Percentiles rank a stretch among this genome's conserved stretches.
These are phyloP conservation scores for Apiotrichum sp. DNA, from an alignment of 1,284 basidiomycete genomes.

Conservation along the genomic window DNA sequence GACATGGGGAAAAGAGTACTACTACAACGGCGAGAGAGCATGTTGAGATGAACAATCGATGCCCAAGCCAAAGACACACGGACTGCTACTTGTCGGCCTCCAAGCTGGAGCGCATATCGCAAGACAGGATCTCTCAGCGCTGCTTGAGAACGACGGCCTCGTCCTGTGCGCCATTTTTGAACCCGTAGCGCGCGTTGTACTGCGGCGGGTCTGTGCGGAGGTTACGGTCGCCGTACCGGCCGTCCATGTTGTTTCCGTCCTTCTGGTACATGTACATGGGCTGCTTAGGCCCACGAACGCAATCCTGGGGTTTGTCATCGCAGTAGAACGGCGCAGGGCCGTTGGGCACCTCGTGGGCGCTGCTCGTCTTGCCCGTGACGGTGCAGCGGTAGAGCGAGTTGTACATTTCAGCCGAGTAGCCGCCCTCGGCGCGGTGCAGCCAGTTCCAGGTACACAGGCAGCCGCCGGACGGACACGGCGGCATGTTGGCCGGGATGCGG, in stretches of 20 bases:
- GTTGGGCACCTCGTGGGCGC: conserved; percentile 50
- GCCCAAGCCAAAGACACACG: too few relatives aligned
- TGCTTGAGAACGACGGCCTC: conserved; percentile 4
- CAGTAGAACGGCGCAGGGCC: conserved; percentile 44
- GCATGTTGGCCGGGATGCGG: conserved; percentile 58
- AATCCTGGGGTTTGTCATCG: conserved; percentile 23
- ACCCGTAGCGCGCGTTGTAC: conserved; percentile 26
- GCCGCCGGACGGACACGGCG: conserved; percentile 58
- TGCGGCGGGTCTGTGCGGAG: conserved; percentile 16
- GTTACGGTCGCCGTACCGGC: too few relatives aligned
- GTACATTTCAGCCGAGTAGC: conserved; percentile 45
- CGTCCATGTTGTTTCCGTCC: conserved; percentile 49
- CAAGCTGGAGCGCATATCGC: too few relatives aligned
- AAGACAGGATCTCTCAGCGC: too few relatives aligned
- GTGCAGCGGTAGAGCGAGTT: conserved; percentile 70
- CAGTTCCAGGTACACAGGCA: conserved; percentile 59
- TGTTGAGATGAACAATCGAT: too few relatives aligned
- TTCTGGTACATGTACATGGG: neutral
- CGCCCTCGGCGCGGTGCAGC: conserved; percentile 10
- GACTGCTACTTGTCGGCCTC: too few relatives aligned
- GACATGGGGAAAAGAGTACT: too few relatives aligned
- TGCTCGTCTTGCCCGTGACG: conserved; percentile 49
- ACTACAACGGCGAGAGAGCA: too few relatives aligned
- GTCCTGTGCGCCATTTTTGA: conserved; percentile 27
- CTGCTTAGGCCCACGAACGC: conserved; percentile 29